These are phyloP conservation scores for Vanilla planifolia DNA, from an alignment of 106 monocot species.

Conservation along the genomic window DNA sequence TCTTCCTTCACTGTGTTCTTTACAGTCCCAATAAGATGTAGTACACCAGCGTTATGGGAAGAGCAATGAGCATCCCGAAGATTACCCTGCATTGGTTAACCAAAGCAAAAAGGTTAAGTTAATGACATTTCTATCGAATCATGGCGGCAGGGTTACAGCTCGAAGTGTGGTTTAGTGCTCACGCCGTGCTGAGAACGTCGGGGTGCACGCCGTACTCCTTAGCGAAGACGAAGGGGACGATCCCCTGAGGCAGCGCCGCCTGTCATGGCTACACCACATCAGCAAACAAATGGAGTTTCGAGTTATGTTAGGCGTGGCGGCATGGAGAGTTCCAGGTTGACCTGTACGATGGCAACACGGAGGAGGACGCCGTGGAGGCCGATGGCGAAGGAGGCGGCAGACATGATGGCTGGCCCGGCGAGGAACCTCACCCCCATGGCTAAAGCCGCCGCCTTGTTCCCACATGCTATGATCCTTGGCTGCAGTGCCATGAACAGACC, in stretches of 20 bases:
- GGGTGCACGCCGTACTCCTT: slow-evolving; percentile 98
- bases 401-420: slow-evolving; percentile 78
- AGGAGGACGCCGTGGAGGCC: slow-evolving; percentile 66
- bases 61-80: slow-evolving; percentile 85
- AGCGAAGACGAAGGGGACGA: slow-evolving; percentile 91
- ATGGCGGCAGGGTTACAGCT: neutral
- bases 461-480: slow-evolving; percentile 85
- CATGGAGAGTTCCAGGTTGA: neutral
- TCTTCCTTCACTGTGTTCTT: neutral
- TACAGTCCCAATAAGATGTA: slow-evolving; percentile 69
- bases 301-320: neutral
- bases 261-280: slow-evolving; percentile 4
- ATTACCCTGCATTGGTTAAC: slow-evolving; percentile 49
- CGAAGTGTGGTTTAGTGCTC: slow-evolving; percentile 8
- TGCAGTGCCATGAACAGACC: slow-evolving; percentile 96
- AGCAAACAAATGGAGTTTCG: neutral
- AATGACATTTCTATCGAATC: neutral
- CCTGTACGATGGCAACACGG: slow-evolving; percentile 86
- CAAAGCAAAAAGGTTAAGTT: neutral
- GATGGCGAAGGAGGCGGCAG: slow-evolving; percentile 61
- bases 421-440: slow-evolving; percentile 87
- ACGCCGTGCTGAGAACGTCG: slow-evolving; percentile 90
- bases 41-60: slow-evolving; percentile 73
- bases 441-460: slow-evolving; percentile 60
- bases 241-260: slow-evolving; percentile 95